Conservation (phyloP, 2,329 filamentous ascomycete species). For the Colletotrichum paranaense region DNA sequence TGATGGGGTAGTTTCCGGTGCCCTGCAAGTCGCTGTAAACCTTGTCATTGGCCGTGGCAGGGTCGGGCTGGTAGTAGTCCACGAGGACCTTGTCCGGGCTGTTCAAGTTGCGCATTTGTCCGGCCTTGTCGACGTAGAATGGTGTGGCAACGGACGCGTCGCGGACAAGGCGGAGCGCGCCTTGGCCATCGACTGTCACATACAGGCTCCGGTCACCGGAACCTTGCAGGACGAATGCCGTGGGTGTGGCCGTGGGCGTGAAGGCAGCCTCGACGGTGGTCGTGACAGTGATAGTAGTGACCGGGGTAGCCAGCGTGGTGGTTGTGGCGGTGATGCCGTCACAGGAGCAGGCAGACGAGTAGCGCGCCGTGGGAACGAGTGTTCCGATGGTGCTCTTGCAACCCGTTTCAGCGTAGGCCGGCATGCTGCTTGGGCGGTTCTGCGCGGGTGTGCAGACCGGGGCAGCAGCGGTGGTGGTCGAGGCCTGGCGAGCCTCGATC, state of each 20-base stretch:
- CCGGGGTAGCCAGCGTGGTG: slow-evolving; percentile 50
- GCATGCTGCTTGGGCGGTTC: slow-evolving; percentile 12
- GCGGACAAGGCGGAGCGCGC: slow-evolving; percentile 10
- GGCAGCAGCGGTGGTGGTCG: neutral
- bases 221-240: slow-evolving; percentile 3
- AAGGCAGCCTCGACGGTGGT: slow-evolving; percentile 41
- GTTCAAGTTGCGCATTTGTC: slow-evolving; percentile 14
- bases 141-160: slow-evolving; percentile 7
- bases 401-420: slow-evolving; percentile 1
- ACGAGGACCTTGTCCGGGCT: slow-evolving; percentile 7
- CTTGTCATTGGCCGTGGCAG: slow-evolving; percentile 17
- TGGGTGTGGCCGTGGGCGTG: slow-evolving; percentile 17
- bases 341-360: slow-evolving; percentile 56
- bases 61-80: slow-evolving; percentile 19
- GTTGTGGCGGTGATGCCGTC: slow-evolving; percentile 53
- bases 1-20: slow-evolving; percentile 3
- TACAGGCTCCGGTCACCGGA: neutral
- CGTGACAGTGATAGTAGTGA: slow-evolving; percentile 53
- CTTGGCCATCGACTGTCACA: neutral
- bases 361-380: slow-evolving; percentile 37
- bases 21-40: slow-evolving; percentile 7
- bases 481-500: neutral
- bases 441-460: slow-evolving; percentile 10
- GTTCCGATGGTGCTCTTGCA: slow-evolving; percentile 12
- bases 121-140: slow-evolving; percentile 20